A percentile compares a stretch with the other conserved stretches of the same genome.
Evolutionary conservation across 1,139 yeast species (phyloP).

Genomic region (Arxiozyma slooffiae): DNA sequence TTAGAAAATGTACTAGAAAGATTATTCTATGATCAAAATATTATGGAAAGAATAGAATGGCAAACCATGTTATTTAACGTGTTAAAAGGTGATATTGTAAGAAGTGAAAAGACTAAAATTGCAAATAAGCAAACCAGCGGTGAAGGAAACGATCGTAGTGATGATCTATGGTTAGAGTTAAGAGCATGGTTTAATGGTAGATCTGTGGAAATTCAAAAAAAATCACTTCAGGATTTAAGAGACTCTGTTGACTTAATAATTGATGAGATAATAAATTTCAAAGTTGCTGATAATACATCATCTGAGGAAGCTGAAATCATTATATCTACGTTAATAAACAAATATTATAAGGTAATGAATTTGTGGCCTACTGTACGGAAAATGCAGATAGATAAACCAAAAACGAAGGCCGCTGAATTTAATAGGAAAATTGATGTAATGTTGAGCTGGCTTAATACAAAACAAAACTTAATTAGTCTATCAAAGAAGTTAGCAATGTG

Average conservation of each 20-base stretch:
- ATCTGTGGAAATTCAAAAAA: constrained; percentile 68
- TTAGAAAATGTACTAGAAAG: constrained; percentile 5
- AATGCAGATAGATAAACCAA: constrained; percentile 70
- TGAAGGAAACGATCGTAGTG: constrained; percentile 51
- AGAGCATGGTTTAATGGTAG: constrained; percentile 77
- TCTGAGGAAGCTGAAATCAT: constrained; percentile 17
- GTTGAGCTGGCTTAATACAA: constrained; percentile 74
- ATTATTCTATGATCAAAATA: constrained; percentile 43
- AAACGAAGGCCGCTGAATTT: constrained; percentile 57
- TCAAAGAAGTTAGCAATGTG: constrained; percentile 44
- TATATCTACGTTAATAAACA: constrained; percentile 38
- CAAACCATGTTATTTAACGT: constrained; percentile 88
- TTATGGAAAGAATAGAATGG: constrained; percentile 86
- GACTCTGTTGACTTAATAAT: constrained; percentile 65
- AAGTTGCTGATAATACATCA: constrained; percentile 14
- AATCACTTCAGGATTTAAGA: constrained; percentile 61
- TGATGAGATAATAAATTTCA: constrained; percentile 48
- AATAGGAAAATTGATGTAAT: constrained; percentile 62
- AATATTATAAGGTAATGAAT: constrained; percentile 60
- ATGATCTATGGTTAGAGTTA: constrained; percentile 63
- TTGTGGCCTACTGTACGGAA: constrained; percentile 75
- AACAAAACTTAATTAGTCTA: constrained; percentile 57
- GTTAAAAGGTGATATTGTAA: constrained; percentile 86
- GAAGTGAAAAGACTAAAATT: constrained; percentile 80
- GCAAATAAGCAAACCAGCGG: constrained; percentile 37